Percentiles rank a stretch among this genome's conserved stretches.
Conservation (phyloP, 2,329 filamentous ascomycete genomes). For the Exophiala sp. region DNA sequence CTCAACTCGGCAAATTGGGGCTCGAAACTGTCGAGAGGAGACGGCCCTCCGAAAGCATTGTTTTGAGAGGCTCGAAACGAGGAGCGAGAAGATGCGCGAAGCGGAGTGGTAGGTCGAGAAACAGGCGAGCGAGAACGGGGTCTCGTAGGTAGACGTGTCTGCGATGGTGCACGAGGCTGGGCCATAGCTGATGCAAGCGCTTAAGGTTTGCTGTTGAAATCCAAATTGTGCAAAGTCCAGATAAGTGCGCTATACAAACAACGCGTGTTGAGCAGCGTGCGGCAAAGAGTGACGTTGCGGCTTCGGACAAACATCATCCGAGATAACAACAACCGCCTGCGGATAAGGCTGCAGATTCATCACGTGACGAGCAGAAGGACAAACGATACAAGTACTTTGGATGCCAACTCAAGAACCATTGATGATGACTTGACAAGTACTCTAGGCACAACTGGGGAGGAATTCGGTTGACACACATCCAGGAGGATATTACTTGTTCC, state of each 20-base stretch:
- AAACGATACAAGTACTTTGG: not conserved
- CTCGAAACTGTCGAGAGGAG: constrained; percentile 69
- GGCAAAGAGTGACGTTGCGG: not conserved
- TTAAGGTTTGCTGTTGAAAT: too few relatives aligned
- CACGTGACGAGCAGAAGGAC: not conserved
- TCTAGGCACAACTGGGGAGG: too few relatives aligned
- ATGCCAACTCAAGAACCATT: too few relatives aligned
- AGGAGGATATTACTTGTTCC: not conserved
- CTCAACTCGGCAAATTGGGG: constrained; percentile 88
- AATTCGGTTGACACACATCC: too few relatives aligned
- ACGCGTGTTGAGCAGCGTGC: not conserved
- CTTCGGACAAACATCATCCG: not conserved
- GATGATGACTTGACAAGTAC: too few relatives aligned
- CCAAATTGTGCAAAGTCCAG: too few relatives aligned
- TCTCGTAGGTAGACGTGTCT: constrained; percentile 30
- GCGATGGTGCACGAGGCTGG: constrained; percentile 9
- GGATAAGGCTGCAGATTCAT: not conserved
- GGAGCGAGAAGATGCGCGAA: constrained; percentile 82
- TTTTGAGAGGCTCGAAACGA: constrained; percentile 75
- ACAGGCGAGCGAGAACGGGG: constrained; percentile 57
- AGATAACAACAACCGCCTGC: not conserved
- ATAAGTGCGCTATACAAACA: not conserved
- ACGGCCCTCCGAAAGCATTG: constrained; percentile 48
- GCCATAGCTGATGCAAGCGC: constrained; percentile 5
- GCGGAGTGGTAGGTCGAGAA: constrained; percentile 82